These are phyloP conservation scores for Cercospora brassicicola DNA, from an alignment of 2,329 filamentous ascomycete species.

Conservation along the genomic window DNA sequence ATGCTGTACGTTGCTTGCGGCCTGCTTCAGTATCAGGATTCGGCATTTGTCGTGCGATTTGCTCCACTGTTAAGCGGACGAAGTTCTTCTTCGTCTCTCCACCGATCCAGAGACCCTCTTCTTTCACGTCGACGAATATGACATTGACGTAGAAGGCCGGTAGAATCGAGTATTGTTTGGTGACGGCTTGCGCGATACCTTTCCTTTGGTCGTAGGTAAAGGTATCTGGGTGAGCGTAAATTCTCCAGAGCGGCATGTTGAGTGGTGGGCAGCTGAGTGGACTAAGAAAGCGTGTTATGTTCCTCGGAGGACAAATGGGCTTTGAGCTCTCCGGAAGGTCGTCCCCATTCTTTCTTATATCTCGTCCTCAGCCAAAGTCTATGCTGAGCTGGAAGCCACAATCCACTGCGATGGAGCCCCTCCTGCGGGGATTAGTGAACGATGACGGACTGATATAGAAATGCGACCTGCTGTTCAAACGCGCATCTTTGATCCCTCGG, in stretches of 20 bases:
- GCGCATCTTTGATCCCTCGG: not conserved
- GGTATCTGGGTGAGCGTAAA: not conserved
- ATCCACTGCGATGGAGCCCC: not conserved
- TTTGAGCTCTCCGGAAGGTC: not conserved
- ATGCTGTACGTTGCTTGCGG: not conserved
- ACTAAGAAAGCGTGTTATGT: not conserved
- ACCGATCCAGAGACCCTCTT: not conserved
- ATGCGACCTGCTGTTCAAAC: not conserved
- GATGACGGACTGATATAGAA: not conserved
- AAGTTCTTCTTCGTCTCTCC: slow-evolving; percentile 1
- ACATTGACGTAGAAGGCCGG: not conserved
- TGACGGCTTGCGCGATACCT: not conserved
- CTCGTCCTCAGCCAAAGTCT: not conserved
- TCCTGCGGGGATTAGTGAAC: not conserved
- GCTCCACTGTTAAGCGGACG: not conserved
- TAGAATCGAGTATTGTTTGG: not conserved
- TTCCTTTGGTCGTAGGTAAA: not conserved
- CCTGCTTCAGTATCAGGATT: not conserved
- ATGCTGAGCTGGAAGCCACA: not conserved
- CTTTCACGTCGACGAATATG: not conserved
- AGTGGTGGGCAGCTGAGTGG: not conserved
- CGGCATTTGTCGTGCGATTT: not conserved
- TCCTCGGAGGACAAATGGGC: not conserved
- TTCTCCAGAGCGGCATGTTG: not conserved
- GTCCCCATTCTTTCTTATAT: not conserved